These are phyloP conservation scores for Salvia miltiorrhiza DNA, from an alignment of 257 asterid genomes.

Conservation along the genomic window DNA sequence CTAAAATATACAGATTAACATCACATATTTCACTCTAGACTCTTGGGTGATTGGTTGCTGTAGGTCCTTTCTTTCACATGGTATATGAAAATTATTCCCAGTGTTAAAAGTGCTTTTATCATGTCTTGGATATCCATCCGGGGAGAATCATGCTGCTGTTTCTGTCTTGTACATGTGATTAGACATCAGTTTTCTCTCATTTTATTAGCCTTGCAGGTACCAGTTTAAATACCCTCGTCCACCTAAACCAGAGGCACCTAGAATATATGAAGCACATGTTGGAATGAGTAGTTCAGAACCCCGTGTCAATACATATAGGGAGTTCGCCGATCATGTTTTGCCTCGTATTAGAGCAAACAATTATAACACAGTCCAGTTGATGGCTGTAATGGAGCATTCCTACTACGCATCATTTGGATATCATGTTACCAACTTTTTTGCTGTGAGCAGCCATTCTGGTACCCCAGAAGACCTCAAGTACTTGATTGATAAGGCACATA, in stretches of 20 bases:
- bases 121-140: not conserved
- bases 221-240: conserved; percentile 76
- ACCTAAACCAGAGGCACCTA: conserved; percentile 72
- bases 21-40: not conserved
- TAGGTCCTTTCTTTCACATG: conserved; percentile 16
- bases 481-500: conserved; percentile 89
- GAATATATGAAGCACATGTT: conserved; percentile 97
- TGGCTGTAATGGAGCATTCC: conserved; percentile 96
- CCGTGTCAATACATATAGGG: conserved; percentile 69
- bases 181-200: conserved; percentile 9
- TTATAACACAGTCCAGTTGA: conserved; percentile 90
- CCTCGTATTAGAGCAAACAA: conserved; percentile 84
- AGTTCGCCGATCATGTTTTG: conserved; percentile 81
- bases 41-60: conserved; percentile 12
- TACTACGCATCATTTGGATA: conserved; percentile 94
- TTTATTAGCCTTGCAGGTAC: conserved; percentile 52
- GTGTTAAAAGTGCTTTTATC: conserved; percentile 4
- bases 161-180: not conserved
- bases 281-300: conserved; percentile 95
- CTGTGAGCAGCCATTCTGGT: conserved; percentile 84
- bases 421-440: conserved; percentile 92
- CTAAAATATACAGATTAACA: conserved; percentile 15
- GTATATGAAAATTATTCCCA: not conserved
- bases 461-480: conserved; percentile 96
- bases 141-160: conserved; percentile 6